Base-by-base conservation (phyloP, 768 basidiomycete species). In the Amanita muscaria region DNA sequence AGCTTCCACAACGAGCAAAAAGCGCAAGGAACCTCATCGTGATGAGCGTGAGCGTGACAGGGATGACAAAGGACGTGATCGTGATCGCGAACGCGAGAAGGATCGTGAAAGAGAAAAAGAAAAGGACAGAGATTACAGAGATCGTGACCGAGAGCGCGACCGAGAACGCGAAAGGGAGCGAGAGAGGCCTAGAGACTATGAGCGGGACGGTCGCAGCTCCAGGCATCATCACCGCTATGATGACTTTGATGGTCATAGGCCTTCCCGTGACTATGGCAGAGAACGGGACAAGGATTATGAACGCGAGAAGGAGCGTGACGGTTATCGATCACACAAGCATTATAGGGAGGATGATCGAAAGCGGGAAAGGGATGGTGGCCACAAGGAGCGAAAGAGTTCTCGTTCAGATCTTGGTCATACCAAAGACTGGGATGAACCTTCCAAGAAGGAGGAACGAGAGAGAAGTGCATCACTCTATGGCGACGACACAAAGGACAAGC, bases 1-100 rank as follows among this genome's bases (percentile, higher is more conserved):
- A 2, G 86, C 77, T 0, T 89, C 87, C 0, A 80, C 82, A 1
- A 86, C 84, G 0, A 86, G 87, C 52, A 72, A 87, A 43, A 82
- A 76, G 51, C 77, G 88, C 48, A 89, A 88, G 59, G 88, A 90
- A 49, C 87, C 84, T 18, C 51, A 67, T 44, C 62, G 64, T 18
- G 77, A 78, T 29, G 63, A 75, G 12, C 65, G 69, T 12, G 72
- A 72, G 1, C 60, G 66, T 16, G 73, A 74, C 7, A 64, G 69
- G 12, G 65, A 46, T 25, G 44, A 46, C 9, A 46, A 31, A 22
- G 52, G 43, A 36, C 43, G 43, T 12, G 16, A 50, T 49, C 21
- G 39, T 21, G 70, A 72, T 8, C 52, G 54, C 31, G 69, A 70
- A n/a, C 56, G 62, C 12, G 68, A 68, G 0, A 52, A 54, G 30